Base-by-base conservation (phyloP, 306 rosid genomes). In the Argentina anserina region DNA sequence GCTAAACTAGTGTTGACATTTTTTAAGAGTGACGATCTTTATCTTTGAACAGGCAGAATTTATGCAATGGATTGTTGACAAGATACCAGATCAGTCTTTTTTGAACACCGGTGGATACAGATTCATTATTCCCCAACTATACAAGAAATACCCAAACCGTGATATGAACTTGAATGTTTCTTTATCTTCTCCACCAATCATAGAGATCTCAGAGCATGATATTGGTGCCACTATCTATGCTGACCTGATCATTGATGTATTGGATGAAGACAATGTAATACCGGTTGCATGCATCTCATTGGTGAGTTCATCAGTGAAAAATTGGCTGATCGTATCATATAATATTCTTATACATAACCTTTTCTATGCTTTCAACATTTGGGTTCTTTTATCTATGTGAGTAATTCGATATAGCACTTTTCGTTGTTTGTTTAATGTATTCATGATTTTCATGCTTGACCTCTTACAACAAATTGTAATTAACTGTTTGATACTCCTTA, bases 31-130 rank as follows among this genome's bases (percentile, higher is more conserved):
- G 12, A 20, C 20, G 58, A 7, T 62, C 73, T 71, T 33, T 49
- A 78, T 80, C 12, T 65, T 53, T 76, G 74, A 55, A 69, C 89
- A 91, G 98, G 96, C 91, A 72, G 85, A 90, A 3, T 94, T 94
- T 82, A 89, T 94, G 98, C 90, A 83, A 74, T 94, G 98, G 98
- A 66, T 85, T 79, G 93, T 94, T 64, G 90, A 89, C 75, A 79
- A 91, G 79, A 63, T 94, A 79, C 96, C 98, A 36, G 88, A 91
- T 81, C 97, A 89, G 73, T 81, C 91, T 47, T 81, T 91, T 78
- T 59, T 91, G 78, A 94, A 89, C 85, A 94, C 96, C 18, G 95
- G 94, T 55, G 97, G 87, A 75, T 94, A 97, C 96, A 91, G 94
- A 94, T 91, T 85, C 81, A 80, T 94, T 63, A 62, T 94, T 81